Evolutionary conservation across 2,329 filamentous ascomycete species (phyloP).

Genomic region (Gyromitra esculenta): DNA sequence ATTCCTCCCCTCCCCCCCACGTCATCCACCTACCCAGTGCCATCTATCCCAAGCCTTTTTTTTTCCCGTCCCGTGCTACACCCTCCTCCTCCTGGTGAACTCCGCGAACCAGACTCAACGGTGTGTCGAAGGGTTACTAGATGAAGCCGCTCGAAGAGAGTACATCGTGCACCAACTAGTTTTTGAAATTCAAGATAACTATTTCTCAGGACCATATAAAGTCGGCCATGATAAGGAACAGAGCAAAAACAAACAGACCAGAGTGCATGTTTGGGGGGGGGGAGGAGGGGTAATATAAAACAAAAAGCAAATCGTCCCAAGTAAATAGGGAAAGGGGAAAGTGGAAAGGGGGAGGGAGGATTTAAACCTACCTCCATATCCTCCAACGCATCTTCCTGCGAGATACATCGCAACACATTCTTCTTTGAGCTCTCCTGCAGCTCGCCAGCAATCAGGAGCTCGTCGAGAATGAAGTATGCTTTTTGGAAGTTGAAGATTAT

Average conservation of each 20-base stretch:
- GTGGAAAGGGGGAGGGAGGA: slow-evolving; percentile 20
- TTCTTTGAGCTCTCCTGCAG: slow-evolving; percentile 99
- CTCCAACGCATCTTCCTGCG: slow-evolving; percentile 95
- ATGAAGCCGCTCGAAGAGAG: slow-evolving; percentile 14
- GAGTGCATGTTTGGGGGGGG: neutral
- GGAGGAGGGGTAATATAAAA: neutral
- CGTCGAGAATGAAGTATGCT: slow-evolving; percentile 98
- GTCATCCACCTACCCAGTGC: neutral
- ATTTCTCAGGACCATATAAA: slow-evolving; percentile 42
- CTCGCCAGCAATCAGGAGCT: slow-evolving; percentile 92
- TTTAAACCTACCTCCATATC: slow-evolving; percentile 91
- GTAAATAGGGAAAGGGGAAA: neutral
- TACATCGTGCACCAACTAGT: slow-evolving; percentile 41
- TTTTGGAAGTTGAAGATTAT: slow-evolving; percentile 99
- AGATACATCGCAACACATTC: slow-evolving; percentile 94
- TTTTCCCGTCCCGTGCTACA: too few relatives aligned
- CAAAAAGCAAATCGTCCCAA: neutral
- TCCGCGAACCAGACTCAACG: neutral
- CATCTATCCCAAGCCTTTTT: neutral
- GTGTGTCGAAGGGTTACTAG: neutral
- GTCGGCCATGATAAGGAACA: slow-evolving; percentile 15
- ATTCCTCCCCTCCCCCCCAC: too few relatives aligned
- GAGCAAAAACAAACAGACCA: neutral
- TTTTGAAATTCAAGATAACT: slow-evolving; percentile 45
- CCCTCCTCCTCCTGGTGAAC: neutral